These are phyloP conservation scores for Russula foetens DNA, from an alignment of 768 basidiomycete genomes.

Conservation along the genomic window DNA sequence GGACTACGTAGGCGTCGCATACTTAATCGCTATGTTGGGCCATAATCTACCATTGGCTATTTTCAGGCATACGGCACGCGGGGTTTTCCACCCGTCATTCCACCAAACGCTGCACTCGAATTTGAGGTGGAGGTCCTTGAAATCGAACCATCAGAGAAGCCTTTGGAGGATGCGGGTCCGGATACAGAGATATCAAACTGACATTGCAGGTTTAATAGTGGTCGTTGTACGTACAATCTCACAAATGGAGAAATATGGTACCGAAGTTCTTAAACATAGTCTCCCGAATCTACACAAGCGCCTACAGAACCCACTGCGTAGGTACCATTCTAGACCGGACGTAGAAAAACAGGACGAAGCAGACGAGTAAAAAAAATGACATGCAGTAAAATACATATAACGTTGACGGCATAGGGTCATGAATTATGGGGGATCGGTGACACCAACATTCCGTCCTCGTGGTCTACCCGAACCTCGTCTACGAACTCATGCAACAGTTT, in stretches of 20 bases:
- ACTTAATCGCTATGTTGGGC: not conserved
- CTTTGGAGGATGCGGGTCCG: not conserved
- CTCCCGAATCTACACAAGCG: not conserved
- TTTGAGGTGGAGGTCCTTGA: conserved; percentile 80
- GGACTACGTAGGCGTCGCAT: conserved; percentile 54
- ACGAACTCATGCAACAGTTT: conserved; percentile 57
- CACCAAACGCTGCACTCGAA: conserved; percentile 59
- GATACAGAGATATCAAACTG: not conserved
- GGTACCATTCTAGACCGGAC: not conserved
- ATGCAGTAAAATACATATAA: conserved; percentile 18
- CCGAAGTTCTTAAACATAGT: not conserved
- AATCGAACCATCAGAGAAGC: conserved; percentile 38
- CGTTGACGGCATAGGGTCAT: conserved; percentile 1
- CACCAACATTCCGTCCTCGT: conserved; percentile 8
- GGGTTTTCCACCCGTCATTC: conserved; percentile 73
- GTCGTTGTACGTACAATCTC: conserved; percentile 10
- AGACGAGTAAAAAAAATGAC: not conserved
- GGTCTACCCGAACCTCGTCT: conserved; percentile 42
- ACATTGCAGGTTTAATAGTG: not conserved
- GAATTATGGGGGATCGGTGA: not conserved
- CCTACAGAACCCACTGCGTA: not conserved
- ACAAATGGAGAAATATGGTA: not conserved
- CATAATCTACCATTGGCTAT: not conserved
- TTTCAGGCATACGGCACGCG: conserved; percentile 59
- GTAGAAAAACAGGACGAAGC: not conserved